phyloP scores from a whole-genome alignment of 345 rosid species.

The Trapa bicornis region DNA sequence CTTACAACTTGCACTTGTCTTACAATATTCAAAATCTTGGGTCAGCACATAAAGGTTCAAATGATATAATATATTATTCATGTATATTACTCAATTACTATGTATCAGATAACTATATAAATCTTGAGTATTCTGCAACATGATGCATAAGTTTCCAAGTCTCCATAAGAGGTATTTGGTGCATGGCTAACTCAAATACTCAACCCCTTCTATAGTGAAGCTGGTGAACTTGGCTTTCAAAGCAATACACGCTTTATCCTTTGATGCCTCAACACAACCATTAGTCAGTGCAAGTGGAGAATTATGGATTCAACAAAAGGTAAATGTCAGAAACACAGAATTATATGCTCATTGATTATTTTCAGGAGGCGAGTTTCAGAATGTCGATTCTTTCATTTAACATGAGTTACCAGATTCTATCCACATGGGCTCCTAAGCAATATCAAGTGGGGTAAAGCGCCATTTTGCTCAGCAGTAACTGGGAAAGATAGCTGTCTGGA shows the following conservation, averaged over 20 bases:
- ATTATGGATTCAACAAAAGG: background rate
- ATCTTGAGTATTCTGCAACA: background rate
- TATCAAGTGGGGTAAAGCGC: too few species aligned
- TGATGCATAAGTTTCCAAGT: background rate
- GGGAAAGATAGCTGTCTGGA: background rate
- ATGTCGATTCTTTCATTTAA: too few species aligned
- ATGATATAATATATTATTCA: too few species aligned
- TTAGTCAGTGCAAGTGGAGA: background rate
- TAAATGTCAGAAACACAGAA: background rate
- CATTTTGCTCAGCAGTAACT: too few species aligned
- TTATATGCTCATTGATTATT: background rate
- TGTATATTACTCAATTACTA: too few species aligned
- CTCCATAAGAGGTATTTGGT: background rate
- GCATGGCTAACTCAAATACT: background rate
- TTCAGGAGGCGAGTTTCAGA: background rate
- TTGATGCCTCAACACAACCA: background rate
- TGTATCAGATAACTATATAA: too few species aligned
- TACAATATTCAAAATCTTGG: too few species aligned
- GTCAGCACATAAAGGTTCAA: too few species aligned
- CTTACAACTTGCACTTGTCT: too few species aligned
- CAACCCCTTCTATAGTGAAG: background rate
- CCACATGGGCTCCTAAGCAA: too few species aligned
- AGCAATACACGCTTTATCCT: constrained; percentile 1
- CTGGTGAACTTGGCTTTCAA: background rate
- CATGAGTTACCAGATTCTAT: too few species aligned